Conservation (phyloP, 2,329 filamentous ascomycete species). For the Ophiostoma quercus region DNA sequence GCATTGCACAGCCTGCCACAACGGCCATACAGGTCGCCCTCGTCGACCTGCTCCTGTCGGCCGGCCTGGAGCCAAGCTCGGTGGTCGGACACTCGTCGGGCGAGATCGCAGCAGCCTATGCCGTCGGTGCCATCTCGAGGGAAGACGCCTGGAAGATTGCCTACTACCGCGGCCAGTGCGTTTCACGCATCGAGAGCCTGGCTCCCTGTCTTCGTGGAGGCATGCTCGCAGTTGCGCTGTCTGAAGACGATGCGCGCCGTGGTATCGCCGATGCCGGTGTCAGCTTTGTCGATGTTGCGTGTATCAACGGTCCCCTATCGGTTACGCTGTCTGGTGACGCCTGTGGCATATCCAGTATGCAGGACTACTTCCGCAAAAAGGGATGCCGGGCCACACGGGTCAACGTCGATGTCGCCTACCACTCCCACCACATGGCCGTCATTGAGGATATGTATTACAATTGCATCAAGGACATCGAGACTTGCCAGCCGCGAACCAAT, state of each 20-base stretch:
- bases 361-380: conserved; percentile 20
- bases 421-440: conserved; percentile 32
- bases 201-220: conserved; percentile 32
- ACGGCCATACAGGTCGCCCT: conserved; percentile 37
- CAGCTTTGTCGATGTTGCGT: conserved; percentile 31
- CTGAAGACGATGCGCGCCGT: conserved; percentile 35
- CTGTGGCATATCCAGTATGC: conserved; percentile 21
- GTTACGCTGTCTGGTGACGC: conserved; percentile 36
- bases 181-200: conserved; percentile 28
- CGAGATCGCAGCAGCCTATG: conserved; percentile 38
- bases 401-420: conserved; percentile 32
- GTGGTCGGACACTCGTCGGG: conserved; percentile 37
- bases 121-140: conserved; percentile 30
- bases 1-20: conserved; percentile 33
- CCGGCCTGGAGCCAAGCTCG: conserved; percentile 30
- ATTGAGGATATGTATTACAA: conserved; percentile 27
- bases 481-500: background rate
- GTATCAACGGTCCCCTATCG: conserved; percentile 35
- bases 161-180: conserved; percentile 34
- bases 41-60: conserved; percentile 33
- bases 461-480: conserved; percentile 15
- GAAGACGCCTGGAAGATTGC: conserved; percentile 34
- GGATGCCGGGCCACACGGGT: conserved; percentile 24
- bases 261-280: conserved; percentile 25
- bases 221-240: conserved; percentile 46